A percentile compares a stretch with the other conserved stretches of the same genome.
phyloP scores from a whole-genome alignment of 352 stramenopile species.

The Pythium periplocum region DNA sequence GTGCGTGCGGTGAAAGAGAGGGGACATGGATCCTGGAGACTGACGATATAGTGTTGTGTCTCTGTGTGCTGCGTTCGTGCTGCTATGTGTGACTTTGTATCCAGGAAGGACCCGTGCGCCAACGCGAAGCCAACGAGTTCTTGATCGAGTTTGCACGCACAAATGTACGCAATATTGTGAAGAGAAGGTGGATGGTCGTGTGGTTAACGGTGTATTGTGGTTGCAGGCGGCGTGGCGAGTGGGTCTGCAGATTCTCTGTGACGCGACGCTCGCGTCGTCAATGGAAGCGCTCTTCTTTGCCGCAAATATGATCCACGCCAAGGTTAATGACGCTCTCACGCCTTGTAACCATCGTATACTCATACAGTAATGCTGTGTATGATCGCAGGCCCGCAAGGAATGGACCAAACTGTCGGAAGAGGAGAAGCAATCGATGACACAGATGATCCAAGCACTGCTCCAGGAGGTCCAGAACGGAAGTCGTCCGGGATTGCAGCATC shows the following conservation, averaged over 20 bases:
- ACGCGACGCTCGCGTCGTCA: constrained; percentile 32
- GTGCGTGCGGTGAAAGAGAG: constrained; percentile 16
- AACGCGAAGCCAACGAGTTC: constrained; percentile 69
- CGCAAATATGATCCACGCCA: constrained; percentile 70
- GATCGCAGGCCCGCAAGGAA: constrained; percentile 36
- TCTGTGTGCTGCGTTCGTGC: not conserved
- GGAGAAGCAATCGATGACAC: constrained; percentile 28
- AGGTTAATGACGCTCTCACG: constrained; percentile 21
- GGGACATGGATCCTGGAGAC: not conserved
- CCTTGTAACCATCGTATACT: not conserved
- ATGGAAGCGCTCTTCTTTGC: constrained; percentile 66
- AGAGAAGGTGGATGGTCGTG: not conserved
- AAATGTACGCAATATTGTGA: constrained; percentile 18
- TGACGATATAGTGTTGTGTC: not conserved
- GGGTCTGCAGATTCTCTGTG: constrained; percentile 40
- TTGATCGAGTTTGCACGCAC: constrained; percentile 47
- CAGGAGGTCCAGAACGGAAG: constrained; percentile 23
- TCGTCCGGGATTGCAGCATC: constrained; percentile 17
- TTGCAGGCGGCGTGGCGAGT: constrained; percentile 41
- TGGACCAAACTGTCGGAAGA: constrained; percentile 41
- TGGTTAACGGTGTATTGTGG: not conserved
- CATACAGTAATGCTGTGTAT: not conserved
- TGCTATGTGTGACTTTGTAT: not conserved
- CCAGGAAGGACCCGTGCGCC: constrained; percentile 50
- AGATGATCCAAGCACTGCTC: constrained; percentile 31